Evolutionary conservation across 1,139 yeast species (phyloP), one percentile per base, ranked within the genome.

Genomic region (Taiozyma sp.): DNA sequence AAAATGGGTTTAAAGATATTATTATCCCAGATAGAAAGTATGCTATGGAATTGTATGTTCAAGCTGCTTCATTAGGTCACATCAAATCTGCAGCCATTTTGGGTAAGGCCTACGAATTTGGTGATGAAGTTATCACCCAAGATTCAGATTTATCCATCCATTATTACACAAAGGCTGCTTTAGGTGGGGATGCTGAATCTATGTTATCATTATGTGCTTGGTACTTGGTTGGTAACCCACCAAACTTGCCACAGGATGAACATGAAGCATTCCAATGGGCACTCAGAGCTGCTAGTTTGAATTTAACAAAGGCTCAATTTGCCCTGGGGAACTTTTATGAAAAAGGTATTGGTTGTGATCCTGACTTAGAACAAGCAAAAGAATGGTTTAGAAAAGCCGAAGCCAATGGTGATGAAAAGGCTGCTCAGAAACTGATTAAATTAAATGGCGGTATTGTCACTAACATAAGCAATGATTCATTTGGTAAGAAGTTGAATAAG

Each of bases 151-250:
- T 93, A 50, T 85, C 96, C 1, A 88, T 93, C 47, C 97, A 93
- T 67, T 93, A 91, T 66, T 93, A 89, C 67, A 90, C 97, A 0
- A 84, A 87, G 59, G 96, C 96, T 0, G 97, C 98, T 0, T 68
- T 85, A 45, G 85, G 86, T 2, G 97, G 97, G 6, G 96, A 93
- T 67, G 80, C 96, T 2, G 83, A 80, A 48, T 85, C 96, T 16
- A 93, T 91, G 96, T 74, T 91, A 62, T 91, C 96, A 3, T 76
- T 93, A 75, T 90, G 97, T 68, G 97, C 97, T 3, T 93, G 98
- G 98, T 93, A 90, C 66, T 75, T 91, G 66, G 86, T 89, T 35
- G 99, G 99, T 1, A 85, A 88, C 43, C 93, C 87, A 42, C 91
- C 93, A 21, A 82, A 83, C 53, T 75, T 93, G 57, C 85, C 84